Percentiles rank a stretch among this genome's conserved stretches.
phyloP scores from a whole-genome alignment of 805 yeast genomes.

The Grigorovia yakushimaensis region DNA sequence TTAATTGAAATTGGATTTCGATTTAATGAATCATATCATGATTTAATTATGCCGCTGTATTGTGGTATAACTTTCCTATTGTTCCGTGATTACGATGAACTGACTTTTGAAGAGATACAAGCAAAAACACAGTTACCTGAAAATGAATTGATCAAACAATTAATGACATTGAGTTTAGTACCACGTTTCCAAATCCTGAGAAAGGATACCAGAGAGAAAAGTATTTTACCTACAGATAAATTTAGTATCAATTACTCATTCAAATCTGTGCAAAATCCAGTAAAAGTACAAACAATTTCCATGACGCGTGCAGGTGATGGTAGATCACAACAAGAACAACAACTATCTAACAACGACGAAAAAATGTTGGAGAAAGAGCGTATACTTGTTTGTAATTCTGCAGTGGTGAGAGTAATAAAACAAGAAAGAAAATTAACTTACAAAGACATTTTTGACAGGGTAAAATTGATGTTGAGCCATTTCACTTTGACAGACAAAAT shows the following conservation, averaged over 20 bases:
- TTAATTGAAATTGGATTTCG: slow-evolving; percentile 61
- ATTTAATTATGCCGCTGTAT: slow-evolving; percentile 68
- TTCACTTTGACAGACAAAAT: slow-evolving; percentile 61
- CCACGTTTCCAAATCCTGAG: slow-evolving; percentile 67
- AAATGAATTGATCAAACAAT: slow-evolving; percentile 61
- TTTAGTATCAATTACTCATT: slow-evolving; percentile 63
- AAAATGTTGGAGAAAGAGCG: slow-evolving; percentile 54
- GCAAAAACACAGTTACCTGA: slow-evolving; percentile 64
- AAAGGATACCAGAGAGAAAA: slow-evolving; percentile 68
- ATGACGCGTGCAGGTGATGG: background rate
- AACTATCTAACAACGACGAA: slow-evolving; percentile 33
- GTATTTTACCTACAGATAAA: slow-evolving; percentile 50
- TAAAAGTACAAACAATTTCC: slow-evolving; percentile 42
- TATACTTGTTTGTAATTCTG: slow-evolving; percentile 66
- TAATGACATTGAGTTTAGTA: slow-evolving; percentile 77
- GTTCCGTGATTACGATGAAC: slow-evolving; percentile 45
- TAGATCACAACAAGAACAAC: background rate
- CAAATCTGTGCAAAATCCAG: slow-evolving; percentile 54
- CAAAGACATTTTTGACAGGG: slow-evolving; percentile 56
- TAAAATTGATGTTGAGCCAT: slow-evolving; percentile 47
- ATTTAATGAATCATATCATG: slow-evolving; percentile 34
- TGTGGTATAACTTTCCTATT: slow-evolving; percentile 71
- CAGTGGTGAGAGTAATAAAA: slow-evolving; percentile 82
- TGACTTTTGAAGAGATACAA: slow-evolving; percentile 53
- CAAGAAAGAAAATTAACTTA: slow-evolving; percentile 52